These are phyloP conservation scores for Fusarium mexicanum DNA, from an alignment of 2,329 filamentous ascomycete genomes.

Conservation along the genomic window DNA sequence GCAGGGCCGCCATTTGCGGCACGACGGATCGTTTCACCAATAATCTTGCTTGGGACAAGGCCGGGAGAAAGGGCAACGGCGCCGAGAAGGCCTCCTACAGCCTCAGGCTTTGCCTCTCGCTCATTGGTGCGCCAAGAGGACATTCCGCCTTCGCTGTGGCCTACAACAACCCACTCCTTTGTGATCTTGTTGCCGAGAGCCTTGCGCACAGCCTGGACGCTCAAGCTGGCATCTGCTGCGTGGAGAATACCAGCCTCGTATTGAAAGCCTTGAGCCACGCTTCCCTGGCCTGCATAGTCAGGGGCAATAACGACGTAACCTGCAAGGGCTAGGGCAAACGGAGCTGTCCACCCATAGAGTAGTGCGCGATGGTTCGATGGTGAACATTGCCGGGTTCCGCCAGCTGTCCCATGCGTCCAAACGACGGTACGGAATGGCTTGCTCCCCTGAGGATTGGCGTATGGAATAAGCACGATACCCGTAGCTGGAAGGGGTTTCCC, in stretches of 20 bases:
- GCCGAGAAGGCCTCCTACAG: not conserved
- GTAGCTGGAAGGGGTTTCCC: not conserved
- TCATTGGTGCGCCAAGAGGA: conserved; percentile 40
- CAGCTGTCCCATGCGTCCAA: conserved; percentile 42
- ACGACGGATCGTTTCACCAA: not conserved
- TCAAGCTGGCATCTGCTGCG: conserved; percentile 28
- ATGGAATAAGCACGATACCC: not conserved
- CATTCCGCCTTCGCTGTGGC: conserved; percentile 41
- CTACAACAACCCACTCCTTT: conserved; percentile 36
- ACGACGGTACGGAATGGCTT: conserved; percentile 22
- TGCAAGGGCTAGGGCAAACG: conserved; percentile 22
- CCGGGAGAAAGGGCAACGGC: not conserved
- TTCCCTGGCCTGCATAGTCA: conserved; percentile 15
- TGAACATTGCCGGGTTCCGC: conserved; percentile 31
- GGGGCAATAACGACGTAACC: conserved; percentile 18
- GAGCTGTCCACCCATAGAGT: conserved; percentile 37
- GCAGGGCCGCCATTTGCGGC: not conserved
- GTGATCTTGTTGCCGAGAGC: conserved; percentile 9
- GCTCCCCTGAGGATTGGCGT: not conserved
- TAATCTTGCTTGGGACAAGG: not conserved
- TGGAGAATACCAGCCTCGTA: conserved; percentile 33
- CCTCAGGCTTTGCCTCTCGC: conserved; percentile 22
- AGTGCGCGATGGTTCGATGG: conserved; percentile 37
- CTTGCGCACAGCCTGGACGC: conserved; percentile 27
- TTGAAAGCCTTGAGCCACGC: conserved; percentile 30